Evolutionary conservation across 495 filamentous ascomycete species (phyloP), one percentile per base, ranked within the genome.

Genomic region (Corynascus novoguineensis): DNA sequence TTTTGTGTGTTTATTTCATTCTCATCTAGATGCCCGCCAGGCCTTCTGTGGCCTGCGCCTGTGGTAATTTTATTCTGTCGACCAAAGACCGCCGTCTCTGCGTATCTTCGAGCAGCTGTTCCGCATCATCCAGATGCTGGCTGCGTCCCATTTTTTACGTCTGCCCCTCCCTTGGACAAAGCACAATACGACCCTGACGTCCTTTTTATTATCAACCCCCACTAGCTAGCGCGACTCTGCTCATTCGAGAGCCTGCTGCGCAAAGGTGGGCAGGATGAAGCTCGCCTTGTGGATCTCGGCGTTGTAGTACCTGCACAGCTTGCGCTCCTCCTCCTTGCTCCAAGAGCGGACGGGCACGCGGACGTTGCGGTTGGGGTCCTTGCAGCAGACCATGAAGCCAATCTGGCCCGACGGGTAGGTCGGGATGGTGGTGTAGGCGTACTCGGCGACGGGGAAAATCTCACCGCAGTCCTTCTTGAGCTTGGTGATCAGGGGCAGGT

Each of bases 401-500:
- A 99, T 99, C 80, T 97, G 92, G 72, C 95, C 95, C 55, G 89
- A 93, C 55, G 95, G 95, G 81, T 99, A 99, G 68, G 95, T 99
- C 55, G 95, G 95, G 77, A 97, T 99, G 67, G 92, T 97, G 64
- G 95, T 97, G 84, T 96, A 99, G 61, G 89, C 95, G 81, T 97
- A 99, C 76, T 97, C 95, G 71, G 86, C 95, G 55, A 86, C 86
- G 48, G 95, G 92, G 85, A 99, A 99, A 73, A 99, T 88, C 76
- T 96, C 89, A 62, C 85, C 83, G 86, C 95, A 97, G 66, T 90
- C 78, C 81, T 97, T 95, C 81, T 92, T 93, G 61, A 99, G 85
- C 73, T 89, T 78, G 64, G 81, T 80, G 72, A 99, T 97, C 60
- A 97, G 82, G 52, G 85, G 78, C 51, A 97, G 83, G 78, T 99